Evolutionary conservation across 2,329 filamentous ascomycete species (phyloP).

Genomic region (Tolypocladium sp.): DNA sequence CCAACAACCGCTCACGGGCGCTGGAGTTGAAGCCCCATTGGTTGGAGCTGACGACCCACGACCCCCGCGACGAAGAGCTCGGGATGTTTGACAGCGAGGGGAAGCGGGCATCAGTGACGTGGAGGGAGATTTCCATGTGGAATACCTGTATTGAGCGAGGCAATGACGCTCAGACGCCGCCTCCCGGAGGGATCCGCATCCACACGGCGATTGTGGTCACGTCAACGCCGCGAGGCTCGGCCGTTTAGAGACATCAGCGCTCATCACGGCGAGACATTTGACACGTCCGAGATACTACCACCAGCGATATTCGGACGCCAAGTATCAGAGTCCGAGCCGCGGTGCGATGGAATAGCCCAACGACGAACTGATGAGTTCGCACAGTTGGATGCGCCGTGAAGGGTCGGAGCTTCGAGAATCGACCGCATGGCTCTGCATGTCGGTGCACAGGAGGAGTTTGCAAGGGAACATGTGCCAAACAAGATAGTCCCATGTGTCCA

Average conservation of each 20-base stretch:
- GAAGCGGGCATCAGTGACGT: not conserved
- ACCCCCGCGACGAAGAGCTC: not conserved
- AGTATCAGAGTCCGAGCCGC: not conserved
- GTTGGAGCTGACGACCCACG: not conserved
- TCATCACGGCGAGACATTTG: not conserved
- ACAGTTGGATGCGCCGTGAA: not conserved
- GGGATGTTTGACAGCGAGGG: not conserved
- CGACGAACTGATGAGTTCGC: not conserved
- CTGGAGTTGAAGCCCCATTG: not conserved
- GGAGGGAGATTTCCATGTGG: not conserved
- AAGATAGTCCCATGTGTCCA: not conserved
- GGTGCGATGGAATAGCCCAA: not conserved
- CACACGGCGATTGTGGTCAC: constrained; percentile 3
- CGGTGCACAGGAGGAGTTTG: not conserved
- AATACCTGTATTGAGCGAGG: not conserved
- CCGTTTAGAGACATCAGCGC: not conserved
- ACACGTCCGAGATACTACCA: not conserved
- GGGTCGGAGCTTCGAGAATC: not conserved
- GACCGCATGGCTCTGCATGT: not conserved
- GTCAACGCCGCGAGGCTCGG: not conserved
- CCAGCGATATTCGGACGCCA: not conserved
- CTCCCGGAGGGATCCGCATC: not conserved
- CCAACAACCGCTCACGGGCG: not conserved
- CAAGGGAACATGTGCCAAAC: not conserved
- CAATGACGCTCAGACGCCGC: not conserved